Evolutionary conservation across 1,284 basidiomycete species (phyloP), one percentile per base, ranked within the genome.

Genomic region (Ganoderma meredithae): DNA sequence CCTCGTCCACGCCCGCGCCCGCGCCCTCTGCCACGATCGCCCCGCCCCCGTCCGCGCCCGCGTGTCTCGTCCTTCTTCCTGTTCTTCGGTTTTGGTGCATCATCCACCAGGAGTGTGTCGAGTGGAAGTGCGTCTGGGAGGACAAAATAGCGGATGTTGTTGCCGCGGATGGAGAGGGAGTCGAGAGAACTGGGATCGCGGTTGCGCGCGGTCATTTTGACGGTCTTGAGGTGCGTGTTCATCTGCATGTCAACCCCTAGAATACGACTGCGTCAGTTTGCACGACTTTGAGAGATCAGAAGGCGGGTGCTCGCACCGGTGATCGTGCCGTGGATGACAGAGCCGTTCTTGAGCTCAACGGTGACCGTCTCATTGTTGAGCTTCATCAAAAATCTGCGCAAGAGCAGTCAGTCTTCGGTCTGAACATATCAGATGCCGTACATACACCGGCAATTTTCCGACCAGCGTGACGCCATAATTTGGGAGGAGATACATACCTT

Each of bases 291-390:
- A 3, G 19, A 33, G n/a, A 10, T 13, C 22, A 52, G 0, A 4
- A 17, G 36, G 65, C 62, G 49, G 66, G 62, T 64, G 60, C 25
- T 78, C 89, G 72, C 74, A 97, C 97, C 97, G 41, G 96, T 98
- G 79, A 99, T 98, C 31, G 97, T 99, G 19, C 97, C 97, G 78
- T 98, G 95, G 36, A 99, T 92, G 66, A 97, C 84, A 1, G 96
- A 96, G 55, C 97, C 97, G 75, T 99, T 99, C 85, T 99, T 99
- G 77, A 99, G 89, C 85, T 99, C 97, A 80, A 99, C 91, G 73
- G 96, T 96, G 74, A 99, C 97, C 75, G 96, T 97, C 88, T 99
- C 97, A 81, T 99, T 99, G 89, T 98, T 98, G 83, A 99, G 85
- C 88, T 99, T 99, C 97, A 99, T 99, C 87, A 98, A 89, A 84